Base-by-base conservation (phyloP, 805 yeast species). In the Ascoidea tarda region DNA sequence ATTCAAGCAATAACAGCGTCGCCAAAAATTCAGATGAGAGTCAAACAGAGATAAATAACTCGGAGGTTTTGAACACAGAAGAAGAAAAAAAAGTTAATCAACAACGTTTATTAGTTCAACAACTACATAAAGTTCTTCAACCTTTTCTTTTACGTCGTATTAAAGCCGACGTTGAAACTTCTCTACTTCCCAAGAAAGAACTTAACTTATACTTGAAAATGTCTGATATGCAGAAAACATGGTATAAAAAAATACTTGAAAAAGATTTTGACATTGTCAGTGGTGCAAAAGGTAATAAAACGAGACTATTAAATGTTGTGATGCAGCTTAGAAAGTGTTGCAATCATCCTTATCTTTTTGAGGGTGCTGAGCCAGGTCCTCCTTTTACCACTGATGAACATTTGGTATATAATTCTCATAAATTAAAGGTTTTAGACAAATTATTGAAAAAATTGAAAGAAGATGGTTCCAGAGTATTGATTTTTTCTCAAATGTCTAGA, bases 341-440 rank as follows among this genome's bases (percentile, higher is more conserved):
- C 66, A 91, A 93, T 64, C 99, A 93, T 68, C 98, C 98, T 0
- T 91, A 93, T 66, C 70, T 91, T 52, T 93, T 93, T 62, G 98
- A 91, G 65, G 98, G 99, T n/a, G 99, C 98, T 1, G 98, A 90
- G 66, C 98, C 97, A 0, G 98, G 98, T 6, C 98, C 98, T 1
- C 98, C 98, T 1, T 91, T 75, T 62, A 91, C 97, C 1, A 91
- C 95, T 0, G 97, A 89, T 66, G 97, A 90, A 66, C 98, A 91
- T 68, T 73, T 91, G 57, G 82, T 90, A n/a, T 82, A 61, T 70
- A 91, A 91, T 64, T 76, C 96, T 5, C 96, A 96, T 33, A 90
- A 90, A 65, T 86, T 90, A 90, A 75, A 86, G 52, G 87, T 91
- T 44, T 69, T 90, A 53, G 98, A 90, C 64, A 87, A 87, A 62